phyloP scores from a whole-genome alignment of 1,284 basidiomycete species.

The Irpex sp. region DNA sequence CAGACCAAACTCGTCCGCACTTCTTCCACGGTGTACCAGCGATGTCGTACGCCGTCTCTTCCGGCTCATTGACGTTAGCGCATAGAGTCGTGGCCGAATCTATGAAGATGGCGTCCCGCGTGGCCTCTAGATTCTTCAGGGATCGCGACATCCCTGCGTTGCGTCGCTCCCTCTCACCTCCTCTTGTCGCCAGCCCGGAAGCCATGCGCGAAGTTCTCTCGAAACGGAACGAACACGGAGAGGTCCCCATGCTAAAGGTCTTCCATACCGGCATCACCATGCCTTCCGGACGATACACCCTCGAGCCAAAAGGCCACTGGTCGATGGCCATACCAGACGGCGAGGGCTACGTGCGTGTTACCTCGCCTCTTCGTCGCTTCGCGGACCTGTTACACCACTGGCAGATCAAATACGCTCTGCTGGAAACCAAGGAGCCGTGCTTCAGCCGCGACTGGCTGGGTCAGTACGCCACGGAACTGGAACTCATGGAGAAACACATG shows the following conservation, averaged over 20 bases:
- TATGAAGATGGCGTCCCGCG: conserved; percentile 80
- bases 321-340: conserved; percentile 62
- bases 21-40: conserved; percentile 54
- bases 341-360: conserved; percentile 80
- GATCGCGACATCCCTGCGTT: conserved; percentile 62
- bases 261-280: conserved; percentile 29
- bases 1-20: conserved; percentile 20
- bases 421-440: conserved; percentile 23
- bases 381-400: conserved; percentile 85
- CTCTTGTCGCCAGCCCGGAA: conserved; percentile 21
- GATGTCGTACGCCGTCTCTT: conserved; percentile 43
- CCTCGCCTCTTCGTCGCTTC: conserved; percentile 86
- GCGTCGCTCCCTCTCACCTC: conserved; percentile 41
- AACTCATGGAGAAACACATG: conserved; percentile 23
- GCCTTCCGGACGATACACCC: conserved; percentile 38
- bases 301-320: conserved; percentile 64
- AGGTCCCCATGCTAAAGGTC: conserved; percentile 32
- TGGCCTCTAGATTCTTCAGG: conserved; percentile 68
- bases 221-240: conserved; percentile 36
- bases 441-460: conserved; percentile 42
- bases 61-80: conserved; percentile 27
- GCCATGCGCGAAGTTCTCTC: conserved; percentile 22
- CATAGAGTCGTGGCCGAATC: conserved; percentile 67
- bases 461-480: conserved; percentile 18
- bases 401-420: conserved; percentile 86